Evolutionary conservation across 352 stramenopile species (phyloP), one percentile per base, ranked within the genome.

Genomic region (Phytophthora macrochlamydospora): DNA sequence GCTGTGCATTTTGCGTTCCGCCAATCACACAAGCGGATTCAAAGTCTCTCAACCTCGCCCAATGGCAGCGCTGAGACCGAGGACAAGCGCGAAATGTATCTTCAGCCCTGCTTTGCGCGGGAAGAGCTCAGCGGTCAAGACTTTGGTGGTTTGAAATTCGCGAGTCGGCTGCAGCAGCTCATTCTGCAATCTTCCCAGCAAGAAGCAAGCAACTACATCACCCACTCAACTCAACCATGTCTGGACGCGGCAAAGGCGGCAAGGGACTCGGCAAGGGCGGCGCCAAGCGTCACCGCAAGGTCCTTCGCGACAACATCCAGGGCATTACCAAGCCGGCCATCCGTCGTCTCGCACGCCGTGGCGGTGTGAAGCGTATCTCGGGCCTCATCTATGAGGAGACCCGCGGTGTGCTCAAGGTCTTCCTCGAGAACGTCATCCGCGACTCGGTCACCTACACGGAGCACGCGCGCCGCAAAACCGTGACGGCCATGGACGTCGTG

Each of bases 341-440:
- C 78, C 95, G 97, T 68, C 93, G 97, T 91, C 91, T 99, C 24
- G 97, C 97, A 66, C 97, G 97, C 84, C 92, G 96, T 96, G 96
- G 97, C 67, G 97, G 97, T 89, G 96, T 99, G 48, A 99, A 99
- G 91, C 95, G 96, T 78, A 99, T 99, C 76, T 98, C 90, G 28
- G 96, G 97, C 64, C 86, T 99, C 43, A 99, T 99, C 79, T 99
- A 99, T 79, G 97, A 99, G 82, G 97, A 99, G 81, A 99, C 96
- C 40, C 92, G 96, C 69, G 96, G 97, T 63, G 97, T 99, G 40
- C 90, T 99, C 60, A 99, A 99, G 89, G 96, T 98, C 31, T 99
- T 99, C 84, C 87, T 99, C n/a, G 97, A 99, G 82, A 98, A 98
- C 81, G 94, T 99, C n/a, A 99, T 99, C 81, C 83, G 91, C 72